Conservation (phyloP, 441 rosid species). For the Erysimum cheiri region DNA sequence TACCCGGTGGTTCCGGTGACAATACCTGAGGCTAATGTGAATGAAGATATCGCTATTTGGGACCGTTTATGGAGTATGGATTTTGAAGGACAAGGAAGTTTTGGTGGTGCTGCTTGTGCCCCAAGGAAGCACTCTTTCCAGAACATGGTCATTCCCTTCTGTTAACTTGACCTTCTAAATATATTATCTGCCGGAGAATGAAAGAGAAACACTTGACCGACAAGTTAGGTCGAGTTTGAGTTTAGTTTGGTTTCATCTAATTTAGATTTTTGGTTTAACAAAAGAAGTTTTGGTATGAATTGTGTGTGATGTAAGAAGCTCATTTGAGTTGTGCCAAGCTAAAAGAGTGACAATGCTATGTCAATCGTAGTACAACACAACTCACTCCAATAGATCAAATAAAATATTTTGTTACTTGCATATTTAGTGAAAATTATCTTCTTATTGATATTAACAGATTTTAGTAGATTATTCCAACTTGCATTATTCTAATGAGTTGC, state of each 20-base stretch:
- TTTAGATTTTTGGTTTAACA: constrained; percentile 12
- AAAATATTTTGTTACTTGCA: not conserved
- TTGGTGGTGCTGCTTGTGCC: constrained; percentile 27
- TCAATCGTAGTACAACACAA: constrained; percentile 10
- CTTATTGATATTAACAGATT: not conserved
- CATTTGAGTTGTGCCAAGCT: constrained; percentile 19
- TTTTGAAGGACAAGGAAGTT: constrained; percentile 41
- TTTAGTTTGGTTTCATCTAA: constrained; percentile 20
- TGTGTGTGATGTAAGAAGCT: constrained; percentile 34
- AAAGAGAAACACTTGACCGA: constrained; percentile 26
- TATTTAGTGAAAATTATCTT: constrained; percentile 16
- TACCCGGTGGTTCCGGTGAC: constrained; percentile 30
- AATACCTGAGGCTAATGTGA: constrained; percentile 27
- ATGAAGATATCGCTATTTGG: constrained; percentile 36
- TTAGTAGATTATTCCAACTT: constrained; percentile 20
- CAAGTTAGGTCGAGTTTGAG: constrained; percentile 41
- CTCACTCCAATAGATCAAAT: constrained; percentile 15
- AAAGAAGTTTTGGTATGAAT: constrained; percentile 17
- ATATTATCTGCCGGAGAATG: constrained; percentile 12
- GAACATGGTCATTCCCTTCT: constrained; percentile 40
- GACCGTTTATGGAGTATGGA: constrained; percentile 42
- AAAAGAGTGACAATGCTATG: constrained; percentile 2
- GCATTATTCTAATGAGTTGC: constrained; percentile 6
- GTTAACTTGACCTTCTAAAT: constrained; percentile 20
- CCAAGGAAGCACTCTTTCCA: constrained; percentile 40